phyloP scores from a whole-genome alignment of 768 basidiomycete genomes.

The Tylopilus balloui region DNA sequence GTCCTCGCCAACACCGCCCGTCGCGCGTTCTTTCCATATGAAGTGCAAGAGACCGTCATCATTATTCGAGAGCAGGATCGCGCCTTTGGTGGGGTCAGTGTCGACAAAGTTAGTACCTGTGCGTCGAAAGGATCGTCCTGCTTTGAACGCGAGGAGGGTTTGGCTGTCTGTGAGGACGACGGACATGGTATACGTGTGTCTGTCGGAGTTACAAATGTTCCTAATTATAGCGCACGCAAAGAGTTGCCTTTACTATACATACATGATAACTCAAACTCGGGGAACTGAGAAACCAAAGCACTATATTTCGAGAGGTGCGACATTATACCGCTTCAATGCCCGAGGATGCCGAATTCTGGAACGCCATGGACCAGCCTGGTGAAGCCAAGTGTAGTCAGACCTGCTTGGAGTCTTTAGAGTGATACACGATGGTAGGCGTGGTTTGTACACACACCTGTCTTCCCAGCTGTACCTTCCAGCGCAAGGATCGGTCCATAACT shows the following conservation, averaged over 20 bases:
- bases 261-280: too few relatives aligned
- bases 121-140: slow-evolving; percentile 71
- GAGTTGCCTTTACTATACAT: too few relatives aligned
- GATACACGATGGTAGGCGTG: neutral
- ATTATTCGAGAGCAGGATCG: slow-evolving; percentile 59
- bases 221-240: too few relatives aligned
- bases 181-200: slow-evolving; percentile 20
- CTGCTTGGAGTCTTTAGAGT: neutral
- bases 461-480: neutral
- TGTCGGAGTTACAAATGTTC: slow-evolving; percentile 21
- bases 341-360: neutral
- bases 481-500: neutral
- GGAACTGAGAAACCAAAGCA: neutral
- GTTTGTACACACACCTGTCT: neutral
- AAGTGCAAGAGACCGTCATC: slow-evolving; percentile 79
- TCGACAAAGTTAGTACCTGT: slow-evolving; percentile 66
- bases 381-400: neutral
- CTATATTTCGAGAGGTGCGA: neutral
- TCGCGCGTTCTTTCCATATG: slow-evolving; percentile 71
- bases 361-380: neutral
- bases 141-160: slow-evolving; percentile 50
- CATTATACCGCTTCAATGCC: neutral
- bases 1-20: slow-evolving; percentile 65
- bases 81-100: slow-evolving; percentile 65
- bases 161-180: slow-evolving; percentile 25